Evolutionary conservation across 768 basidiomycete species (phyloP).

Genomic region (Plicaturopsis crispa): DNA sequence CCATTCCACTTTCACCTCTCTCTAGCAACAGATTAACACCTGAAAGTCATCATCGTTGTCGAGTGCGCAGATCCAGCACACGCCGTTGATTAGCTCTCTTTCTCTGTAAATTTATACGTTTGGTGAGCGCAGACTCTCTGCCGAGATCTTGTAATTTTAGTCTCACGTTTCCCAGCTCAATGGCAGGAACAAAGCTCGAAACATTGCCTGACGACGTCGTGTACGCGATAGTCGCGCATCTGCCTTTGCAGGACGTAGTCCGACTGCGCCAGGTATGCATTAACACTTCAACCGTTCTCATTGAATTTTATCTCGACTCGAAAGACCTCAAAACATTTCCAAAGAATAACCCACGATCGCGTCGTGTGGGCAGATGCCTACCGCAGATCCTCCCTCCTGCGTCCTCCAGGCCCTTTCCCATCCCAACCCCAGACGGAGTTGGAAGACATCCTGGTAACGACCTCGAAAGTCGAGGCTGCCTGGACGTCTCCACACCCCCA

Average conservation of each 20-base stretch:
- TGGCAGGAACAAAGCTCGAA: background rate
- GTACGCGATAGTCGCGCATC: background rate
- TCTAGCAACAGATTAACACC: no score
- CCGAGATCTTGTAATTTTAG: no score
- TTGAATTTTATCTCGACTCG: background rate
- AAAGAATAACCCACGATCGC: background rate
- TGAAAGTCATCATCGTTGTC: no score
- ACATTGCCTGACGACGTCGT: background rate
- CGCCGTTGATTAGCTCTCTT: no score
- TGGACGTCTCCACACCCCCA: background rate
- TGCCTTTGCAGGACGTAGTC: background rate
- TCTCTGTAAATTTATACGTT: no score
- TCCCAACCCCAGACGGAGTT: background rate
- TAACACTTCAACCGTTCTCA: background rate
- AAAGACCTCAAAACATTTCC: slow-evolving; percentile 1
- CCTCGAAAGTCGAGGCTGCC: background rate
- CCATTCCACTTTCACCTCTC: no score
- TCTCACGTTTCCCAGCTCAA: no score
- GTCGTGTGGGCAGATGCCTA: background rate
- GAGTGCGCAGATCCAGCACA: no score
- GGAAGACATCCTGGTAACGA: slow-evolving; percentile 1
- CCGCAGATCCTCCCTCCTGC: background rate
- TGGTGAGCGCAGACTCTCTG: no score
- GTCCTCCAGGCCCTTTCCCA: background rate
- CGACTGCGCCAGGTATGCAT: background rate